Evolutionary conservation across 2,329 filamentous ascomycete species (phyloP), one percentile per base, ranked within the genome.

Genomic region (Capronia coronata): DNA sequence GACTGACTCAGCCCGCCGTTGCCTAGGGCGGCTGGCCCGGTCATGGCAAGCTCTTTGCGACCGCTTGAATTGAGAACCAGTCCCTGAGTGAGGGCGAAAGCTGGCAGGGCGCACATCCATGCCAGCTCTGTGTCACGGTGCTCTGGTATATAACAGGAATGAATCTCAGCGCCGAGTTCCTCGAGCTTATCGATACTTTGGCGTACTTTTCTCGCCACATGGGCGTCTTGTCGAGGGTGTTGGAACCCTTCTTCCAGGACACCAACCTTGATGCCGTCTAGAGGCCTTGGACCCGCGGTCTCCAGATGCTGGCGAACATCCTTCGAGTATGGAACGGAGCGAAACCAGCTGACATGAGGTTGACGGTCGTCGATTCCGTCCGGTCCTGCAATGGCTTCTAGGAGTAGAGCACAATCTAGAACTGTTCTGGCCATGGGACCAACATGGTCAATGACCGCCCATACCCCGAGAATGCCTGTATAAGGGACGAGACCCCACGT

Each of bases 401-500:
- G 64, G 10, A 68, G 62, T 0, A 60, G 54, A 2, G 73, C 71
- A 27, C 62, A 64, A 14, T 72, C 68, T 3, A 59, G 50, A 0
- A 72, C 65, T 1, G 65, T 68, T 2, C 61, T 56, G 0, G 70
- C 62, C 45, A 75, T 64, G 0, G 71, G 71, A 0, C 72, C 71
- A 0, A 62, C 66, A 54, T 77, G 72, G 52, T 78, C 76, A 25
- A 75, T 71, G 29, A 32, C 29, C 7, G 29, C 29, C 29, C 7
- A 32, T n/a, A 32, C 29, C 11, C 29, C 29, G 11, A 32, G 29
- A n/a, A 71, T 67, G 0, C 71, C 74, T 0, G 72, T 76, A 45
- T 70, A 77, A 0, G 75, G 74, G 0, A 78, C 65, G 0, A 76
- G 61, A 0, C 71, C 69, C 37, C 72, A 71, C 0, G 73, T 76